These are phyloP conservation scores for Astragalus membranaceus DNA, from an alignment of 306 rosid genomes.

Conservation along the genomic window DNA sequence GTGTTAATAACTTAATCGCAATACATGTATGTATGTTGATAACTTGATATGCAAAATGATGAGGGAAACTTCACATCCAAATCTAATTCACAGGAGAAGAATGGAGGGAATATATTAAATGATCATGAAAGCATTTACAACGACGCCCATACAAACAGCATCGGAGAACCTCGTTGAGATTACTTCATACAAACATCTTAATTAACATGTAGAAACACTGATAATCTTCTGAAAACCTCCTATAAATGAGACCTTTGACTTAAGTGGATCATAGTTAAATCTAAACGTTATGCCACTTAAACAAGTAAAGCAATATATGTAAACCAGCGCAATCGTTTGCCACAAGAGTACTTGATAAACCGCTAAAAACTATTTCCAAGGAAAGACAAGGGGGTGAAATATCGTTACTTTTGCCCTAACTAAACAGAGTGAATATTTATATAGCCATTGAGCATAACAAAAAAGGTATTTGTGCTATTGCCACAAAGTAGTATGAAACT, in stretches of 20 bases:
- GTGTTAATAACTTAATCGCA: background rate
- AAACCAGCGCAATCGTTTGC: background rate
- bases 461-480: no score
- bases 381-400: no score
- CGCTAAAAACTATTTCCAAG: background rate
- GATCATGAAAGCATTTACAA: background rate
- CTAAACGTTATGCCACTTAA: background rate
- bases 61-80: background rate
- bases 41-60: background rate
- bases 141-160: background rate
- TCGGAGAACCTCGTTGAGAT: background rate
- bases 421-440: no score
- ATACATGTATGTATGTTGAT: background rate
- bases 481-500: no score
- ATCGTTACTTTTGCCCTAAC: no score
- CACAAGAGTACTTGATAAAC: background rate
- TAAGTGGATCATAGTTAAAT: no score
- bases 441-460: no score
- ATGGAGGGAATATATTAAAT: background rate
- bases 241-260: no score
- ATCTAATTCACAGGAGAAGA: background rate
- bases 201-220: background rate
- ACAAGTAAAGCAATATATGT: background rate
- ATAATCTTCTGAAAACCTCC: no score
- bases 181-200: background rate